Evolutionary conservation across 1,284 basidiomycete genomes (phyloP).

Genomic region (Microbotryum silenes-acaulis): DNA sequence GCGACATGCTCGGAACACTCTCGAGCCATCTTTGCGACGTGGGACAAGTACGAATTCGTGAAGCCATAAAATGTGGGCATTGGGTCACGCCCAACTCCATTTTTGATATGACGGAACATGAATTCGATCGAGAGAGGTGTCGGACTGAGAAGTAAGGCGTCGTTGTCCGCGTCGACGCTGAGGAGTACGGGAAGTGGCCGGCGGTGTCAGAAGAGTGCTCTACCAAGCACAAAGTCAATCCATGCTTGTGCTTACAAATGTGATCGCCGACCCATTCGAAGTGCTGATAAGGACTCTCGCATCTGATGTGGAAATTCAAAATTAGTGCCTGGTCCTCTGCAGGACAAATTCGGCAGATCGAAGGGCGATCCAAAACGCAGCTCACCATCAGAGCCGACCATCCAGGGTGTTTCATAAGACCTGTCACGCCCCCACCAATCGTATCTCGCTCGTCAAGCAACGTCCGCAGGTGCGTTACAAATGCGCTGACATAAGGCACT

Average conservation of each 20-base stretch:
- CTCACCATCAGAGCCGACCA: constrained; percentile 28
- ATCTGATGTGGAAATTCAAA: constrained; percentile 2
- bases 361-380: background rate
- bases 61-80: constrained; percentile 25
- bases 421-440: too few relatives aligned
- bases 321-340: background rate
- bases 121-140: constrained; percentile 21
- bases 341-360: background rate
- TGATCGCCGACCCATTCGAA: constrained; percentile 22
- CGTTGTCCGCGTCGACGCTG: constrained; percentile 19
- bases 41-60: constrained; percentile 14
- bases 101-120: constrained; percentile 24
- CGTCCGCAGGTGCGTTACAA: constrained; percentile 25
- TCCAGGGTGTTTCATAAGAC: constrained; percentile 7
- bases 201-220: background rate
- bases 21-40: constrained; percentile 23
- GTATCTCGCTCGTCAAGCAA: constrained; percentile 21
- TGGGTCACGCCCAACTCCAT: constrained; percentile 28
- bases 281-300: constrained; percentile 26
- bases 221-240: too few relatives aligned
- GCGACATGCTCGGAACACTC: constrained; percentile 24
- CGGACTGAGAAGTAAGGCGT: constrained; percentile 22
- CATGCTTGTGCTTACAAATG: constrained; percentile 14
- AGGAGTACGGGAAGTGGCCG: background rate
- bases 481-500: constrained; percentile 28